Conservation (phyloP, 1,284 basidiomycete genomes). For the Bondarzewia mesenterica region DNA sequence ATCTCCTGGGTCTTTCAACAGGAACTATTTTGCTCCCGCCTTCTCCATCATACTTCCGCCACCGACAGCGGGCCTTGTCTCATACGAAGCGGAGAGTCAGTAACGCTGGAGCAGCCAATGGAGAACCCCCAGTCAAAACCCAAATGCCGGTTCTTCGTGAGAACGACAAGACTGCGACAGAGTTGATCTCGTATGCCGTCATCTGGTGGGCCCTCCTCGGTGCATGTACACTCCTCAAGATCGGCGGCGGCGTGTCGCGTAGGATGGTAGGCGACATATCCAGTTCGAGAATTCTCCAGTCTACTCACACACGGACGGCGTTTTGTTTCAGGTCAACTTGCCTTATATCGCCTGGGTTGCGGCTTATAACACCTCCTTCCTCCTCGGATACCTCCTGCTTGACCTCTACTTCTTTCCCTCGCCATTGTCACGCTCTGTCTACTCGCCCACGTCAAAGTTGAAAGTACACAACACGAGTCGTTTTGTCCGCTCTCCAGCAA, state of each 20-base stretch:
- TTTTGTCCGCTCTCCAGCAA: conserved; percentile 3
- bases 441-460: conserved; percentile 31
- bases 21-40: conserved; percentile 80
- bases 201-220: conserved; percentile 71
- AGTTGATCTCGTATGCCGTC: conserved; percentile 69
- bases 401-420: conserved; percentile 63
- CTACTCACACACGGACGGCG: not conserved
- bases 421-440: conserved; percentile 25
- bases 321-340: conserved; percentile 62
- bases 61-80: conserved; percentile 26
- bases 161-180: conserved; percentile 64
- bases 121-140: no score
- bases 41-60: conserved; percentile 65
- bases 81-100: conserved; percentile 4
- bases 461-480: conserved; percentile 22
- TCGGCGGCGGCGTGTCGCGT: conserved; percentile 59
- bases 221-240: conserved; percentile 26
- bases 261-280: conserved; percentile 50
- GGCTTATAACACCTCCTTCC: conserved; percentile 85
- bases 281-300: conserved; percentile 2
- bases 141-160: conserved; percentile 29
- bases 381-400: conserved; percentile 75
- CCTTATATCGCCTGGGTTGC: conserved; percentile 87
- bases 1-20: conserved; percentile 76
- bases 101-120: no score